Percentiles rank a stretch among this genome's conserved stretches.
phyloP scores from a whole-genome alignment of 139 green algal species.

The Micromonas commoda region DNA sequence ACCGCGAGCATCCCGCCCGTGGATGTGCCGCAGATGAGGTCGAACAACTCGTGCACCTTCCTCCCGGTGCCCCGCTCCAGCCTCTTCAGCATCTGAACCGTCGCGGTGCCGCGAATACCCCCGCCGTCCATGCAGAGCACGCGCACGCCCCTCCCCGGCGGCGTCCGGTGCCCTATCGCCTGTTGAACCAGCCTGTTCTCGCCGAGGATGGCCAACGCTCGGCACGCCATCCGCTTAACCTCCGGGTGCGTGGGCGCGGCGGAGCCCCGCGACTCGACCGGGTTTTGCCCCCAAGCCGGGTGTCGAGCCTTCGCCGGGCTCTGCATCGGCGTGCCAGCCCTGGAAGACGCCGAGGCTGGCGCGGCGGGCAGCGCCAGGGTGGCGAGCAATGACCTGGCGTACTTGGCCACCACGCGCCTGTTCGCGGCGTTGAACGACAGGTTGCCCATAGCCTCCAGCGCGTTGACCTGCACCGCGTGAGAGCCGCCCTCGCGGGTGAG shows the following conservation, averaged over 20 bases:
- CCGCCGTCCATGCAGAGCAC: conserved; percentile 89
- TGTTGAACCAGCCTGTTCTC: conserved; percentile 22
- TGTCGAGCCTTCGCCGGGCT: background rate
- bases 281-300: background rate
- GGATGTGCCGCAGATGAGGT: conserved; percentile 70
- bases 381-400: background rate
- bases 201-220: conserved; percentile 21
- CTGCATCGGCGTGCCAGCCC: background rate
- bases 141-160: conserved; percentile 65
- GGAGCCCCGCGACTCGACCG: background rate
- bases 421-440: background rate
- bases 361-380: background rate
- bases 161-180: background rate
- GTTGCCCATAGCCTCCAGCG: conserved; percentile 5
- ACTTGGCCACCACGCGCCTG: background rate
- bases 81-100: conserved; percentile 61
- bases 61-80: conserved; percentile 58
- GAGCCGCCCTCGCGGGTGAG: background rate
- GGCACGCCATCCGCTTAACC: background rate
- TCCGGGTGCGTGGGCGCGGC: background rate
- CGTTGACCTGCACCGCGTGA: background rate
- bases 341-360: conserved; percentile 1
- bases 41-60: conserved; percentile 75
- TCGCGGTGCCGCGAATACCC: conserved; percentile 82
- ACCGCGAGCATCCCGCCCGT: conserved; percentile 79